These are phyloP conservation scores for Larix kaempferi DNA, from an alignment of 75 land plant genomes.

Conservation along the genomic window DNA sequence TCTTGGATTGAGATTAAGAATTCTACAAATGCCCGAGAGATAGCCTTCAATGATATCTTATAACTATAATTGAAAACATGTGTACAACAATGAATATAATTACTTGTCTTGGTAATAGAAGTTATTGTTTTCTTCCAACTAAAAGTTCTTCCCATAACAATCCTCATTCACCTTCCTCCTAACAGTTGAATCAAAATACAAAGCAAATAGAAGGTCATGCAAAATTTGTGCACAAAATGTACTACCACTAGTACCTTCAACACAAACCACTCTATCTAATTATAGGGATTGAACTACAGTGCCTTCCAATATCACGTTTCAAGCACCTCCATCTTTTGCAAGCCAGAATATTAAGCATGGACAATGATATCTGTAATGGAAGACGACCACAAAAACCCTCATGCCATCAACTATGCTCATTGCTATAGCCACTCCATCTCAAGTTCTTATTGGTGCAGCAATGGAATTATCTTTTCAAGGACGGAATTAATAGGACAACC, in stretches of 20 bases:
- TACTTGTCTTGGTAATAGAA: no score
- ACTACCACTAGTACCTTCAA: slow-evolving; percentile 8
- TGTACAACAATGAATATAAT: no score
- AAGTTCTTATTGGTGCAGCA: background rate
- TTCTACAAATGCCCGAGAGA: no score
- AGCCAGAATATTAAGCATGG: slow-evolving; percentile 20
- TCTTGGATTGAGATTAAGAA: no score
- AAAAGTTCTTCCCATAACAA: background rate
- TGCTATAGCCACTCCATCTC: background rate
- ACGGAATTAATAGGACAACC: background rate
- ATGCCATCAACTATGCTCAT: background rate
- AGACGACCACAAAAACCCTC: slow-evolving; percentile 8
- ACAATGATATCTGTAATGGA: slow-evolving; percentile 26
- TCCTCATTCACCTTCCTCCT: slow-evolving; percentile 7
- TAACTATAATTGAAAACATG: no score
- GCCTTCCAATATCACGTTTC: no score
- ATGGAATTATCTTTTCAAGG: background rate
- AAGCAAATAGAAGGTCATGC: slow-evolving; percentile 9
- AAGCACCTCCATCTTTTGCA: slow-evolving; percentile 12
- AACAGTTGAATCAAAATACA: slow-evolving; percentile 5
- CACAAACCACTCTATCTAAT: slow-evolving; percentile 9
- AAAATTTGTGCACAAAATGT: slow-evolving; percentile 6
- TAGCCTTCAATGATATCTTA: no score
- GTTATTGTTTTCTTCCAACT: background rate
- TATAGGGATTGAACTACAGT: slow-evolving; percentile 5